phyloP scores from a whole-genome alignment of 352 stramenopile genomes.

The Pythium vanterpoolii region DNA sequence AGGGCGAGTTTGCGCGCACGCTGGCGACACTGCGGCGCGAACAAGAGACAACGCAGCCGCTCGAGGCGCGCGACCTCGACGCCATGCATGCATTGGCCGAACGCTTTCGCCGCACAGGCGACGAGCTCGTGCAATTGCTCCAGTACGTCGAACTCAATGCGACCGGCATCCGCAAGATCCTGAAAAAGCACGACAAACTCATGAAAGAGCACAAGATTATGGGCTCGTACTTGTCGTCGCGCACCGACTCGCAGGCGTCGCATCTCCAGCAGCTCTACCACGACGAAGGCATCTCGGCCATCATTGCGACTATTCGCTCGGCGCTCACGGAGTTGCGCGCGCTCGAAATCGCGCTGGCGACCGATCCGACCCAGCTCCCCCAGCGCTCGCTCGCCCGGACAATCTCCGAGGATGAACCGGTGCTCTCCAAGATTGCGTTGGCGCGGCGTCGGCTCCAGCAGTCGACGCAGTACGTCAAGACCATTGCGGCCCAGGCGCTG shows the following conservation, averaged over 20 bases:
- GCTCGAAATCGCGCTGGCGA: slow-evolving; percentile 40
- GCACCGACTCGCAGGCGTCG: slow-evolving; percentile 78
- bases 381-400: slow-evolving; percentile 29
- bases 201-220: slow-evolving; percentile 85
- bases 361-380: neutral
- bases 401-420: slow-evolving; percentile 76
- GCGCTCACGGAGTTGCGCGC: slow-evolving; percentile 59
- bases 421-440: slow-evolving; percentile 66
- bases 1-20: slow-evolving; percentile 79
- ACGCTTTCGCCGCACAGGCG: slow-evolving; percentile 61
- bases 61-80: slow-evolving; percentile 44
- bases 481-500: slow-evolving; percentile 71
- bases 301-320: slow-evolving; percentile 77
- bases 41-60: slow-evolving; percentile 28
- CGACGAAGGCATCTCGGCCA: slow-evolving; percentile 85
- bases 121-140: slow-evolving; percentile 79
- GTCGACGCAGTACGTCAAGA: slow-evolving; percentile 83
- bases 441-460: slow-evolving; percentile 67
- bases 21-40: slow-evolving; percentile 46
- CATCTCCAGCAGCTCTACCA: slow-evolving; percentile 85
- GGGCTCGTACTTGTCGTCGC: slow-evolving; percentile 77
- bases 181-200: slow-evolving; percentile 89
- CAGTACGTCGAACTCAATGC: slow-evolving; percentile 87
- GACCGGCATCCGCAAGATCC: slow-evolving; percentile 86
- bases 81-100: slow-evolving; percentile 71